phyloP scores from a whole-genome alignment of 2,329 filamentous ascomycete species.

The Alternaria sp. region DNA sequence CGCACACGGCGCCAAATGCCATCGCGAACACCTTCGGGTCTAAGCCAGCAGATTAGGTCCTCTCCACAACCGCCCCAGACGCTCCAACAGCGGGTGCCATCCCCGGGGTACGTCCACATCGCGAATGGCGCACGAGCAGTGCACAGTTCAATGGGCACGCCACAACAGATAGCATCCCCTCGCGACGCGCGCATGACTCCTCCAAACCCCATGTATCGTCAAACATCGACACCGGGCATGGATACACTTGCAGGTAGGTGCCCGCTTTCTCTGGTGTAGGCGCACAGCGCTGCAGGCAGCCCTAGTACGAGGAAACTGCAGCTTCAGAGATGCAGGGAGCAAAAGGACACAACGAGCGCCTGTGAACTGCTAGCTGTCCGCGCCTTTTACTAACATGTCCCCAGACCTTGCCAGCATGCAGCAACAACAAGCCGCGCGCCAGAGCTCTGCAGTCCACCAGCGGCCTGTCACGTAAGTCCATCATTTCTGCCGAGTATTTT shows the following conservation, averaged over 20 bases:
- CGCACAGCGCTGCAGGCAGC: not conserved
- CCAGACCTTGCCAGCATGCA: conserved; percentile 59
- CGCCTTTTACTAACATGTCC: conserved; percentile 14
- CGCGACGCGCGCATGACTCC: conserved; percentile 48
- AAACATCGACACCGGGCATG: conserved; percentile 58
- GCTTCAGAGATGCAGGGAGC: conserved; percentile 3
- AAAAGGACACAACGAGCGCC: conserved; percentile 1
- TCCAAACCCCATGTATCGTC: conserved; percentile 49
- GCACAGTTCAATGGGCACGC: conserved; percentile 47
- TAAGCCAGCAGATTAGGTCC: conserved; percentile 55
- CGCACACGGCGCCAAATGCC: conserved; percentile 46
- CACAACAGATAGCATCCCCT: conserved; percentile 40
- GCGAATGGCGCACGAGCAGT: conserved; percentile 43
- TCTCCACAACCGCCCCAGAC: conserved; percentile 48
- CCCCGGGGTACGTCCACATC: conserved; percentile 39
- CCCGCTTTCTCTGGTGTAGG: conserved; percentile 21
- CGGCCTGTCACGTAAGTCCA: conserved; percentile 50
- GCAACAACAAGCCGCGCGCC: conserved; percentile 55
- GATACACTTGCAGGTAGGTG: conserved; percentile 58
- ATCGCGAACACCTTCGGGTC: conserved; percentile 54
- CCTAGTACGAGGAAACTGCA: not conserved
- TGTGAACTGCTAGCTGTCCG: conserved; percentile 1
- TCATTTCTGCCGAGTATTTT: conserved; percentile 2
- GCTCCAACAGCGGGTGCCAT: conserved; percentile 46
- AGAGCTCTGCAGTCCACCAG: conserved; percentile 45